phyloP scores from a whole-genome alignment of 768 basidiomycete species.

The Pleurotus salmoneostramineus region DNA sequence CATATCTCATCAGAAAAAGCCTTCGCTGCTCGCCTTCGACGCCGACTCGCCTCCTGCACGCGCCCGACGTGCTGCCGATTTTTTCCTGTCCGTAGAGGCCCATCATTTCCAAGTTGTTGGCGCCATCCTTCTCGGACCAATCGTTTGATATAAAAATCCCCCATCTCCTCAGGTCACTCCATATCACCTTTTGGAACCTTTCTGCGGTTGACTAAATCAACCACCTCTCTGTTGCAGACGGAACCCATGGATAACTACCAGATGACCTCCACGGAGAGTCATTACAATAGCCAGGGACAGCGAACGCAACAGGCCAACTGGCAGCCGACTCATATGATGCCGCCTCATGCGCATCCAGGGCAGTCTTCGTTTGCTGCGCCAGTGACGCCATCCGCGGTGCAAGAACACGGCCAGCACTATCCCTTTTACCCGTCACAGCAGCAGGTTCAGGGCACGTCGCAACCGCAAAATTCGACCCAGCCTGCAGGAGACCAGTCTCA shows the following conservation, averaged over 20 bases:
- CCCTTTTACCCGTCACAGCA: slow-evolving; percentile 1
- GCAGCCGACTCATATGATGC: slow-evolving; percentile 13
- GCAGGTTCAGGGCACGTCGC: slow-evolving; percentile 12
- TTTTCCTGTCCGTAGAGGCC: neutral
- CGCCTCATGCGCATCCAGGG: slow-evolving; percentile 4
- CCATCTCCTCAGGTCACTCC: slow-evolving; percentile 1
- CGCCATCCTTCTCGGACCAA: neutral
- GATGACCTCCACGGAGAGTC: slow-evolving; percentile 9
- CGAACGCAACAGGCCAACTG: slow-evolving; percentile 9
- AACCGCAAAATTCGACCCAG: slow-evolving; percentile 21
- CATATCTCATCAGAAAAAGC: neutral
- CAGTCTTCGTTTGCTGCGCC: slow-evolving; percentile 10
- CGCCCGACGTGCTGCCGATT: neutral
- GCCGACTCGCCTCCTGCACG: neutral
- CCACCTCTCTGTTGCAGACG: neutral
- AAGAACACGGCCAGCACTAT: slow-evolving; percentile 7
- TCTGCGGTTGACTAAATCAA: neutral
- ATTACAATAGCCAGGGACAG: slow-evolving; percentile 12
- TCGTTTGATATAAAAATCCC: neutral
- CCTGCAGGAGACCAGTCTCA: slow-evolving; percentile 24
- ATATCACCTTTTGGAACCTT: slow-evolving; percentile 1
- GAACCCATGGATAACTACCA: slow-evolving; percentile 9
- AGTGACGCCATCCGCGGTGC: slow-evolving; percentile 3
- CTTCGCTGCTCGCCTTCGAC: neutral
- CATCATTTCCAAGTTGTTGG: neutral